Conservation (phyloP, 2,329 filamentous ascomycete species). For the Blastomyces parvus region DNA sequence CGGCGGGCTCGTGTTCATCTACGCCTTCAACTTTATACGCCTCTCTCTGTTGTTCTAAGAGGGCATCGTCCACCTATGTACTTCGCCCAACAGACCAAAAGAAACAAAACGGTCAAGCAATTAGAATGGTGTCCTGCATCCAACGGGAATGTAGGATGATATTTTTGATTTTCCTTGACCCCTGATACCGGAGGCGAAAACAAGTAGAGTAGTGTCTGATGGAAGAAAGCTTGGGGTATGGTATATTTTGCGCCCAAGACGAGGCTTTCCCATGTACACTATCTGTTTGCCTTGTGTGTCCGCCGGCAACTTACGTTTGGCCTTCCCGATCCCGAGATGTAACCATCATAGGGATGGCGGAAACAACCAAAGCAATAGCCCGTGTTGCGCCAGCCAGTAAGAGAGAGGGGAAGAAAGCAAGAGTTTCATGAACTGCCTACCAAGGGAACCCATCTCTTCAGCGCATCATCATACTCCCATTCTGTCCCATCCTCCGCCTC, state of each 20-base stretch:
- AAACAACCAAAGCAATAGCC: background rate
- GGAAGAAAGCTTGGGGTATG: background rate
- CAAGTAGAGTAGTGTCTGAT: background rate
- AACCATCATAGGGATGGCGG: background rate
- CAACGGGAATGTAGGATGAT: slow-evolving; percentile 6
- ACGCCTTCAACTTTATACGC: slow-evolving; percentile 53
- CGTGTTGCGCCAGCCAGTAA: background rate
- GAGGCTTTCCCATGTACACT: background rate
- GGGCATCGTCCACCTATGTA: slow-evolving; percentile 49
- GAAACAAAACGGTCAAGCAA: slow-evolving; percentile 5
- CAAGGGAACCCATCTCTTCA: slow-evolving; percentile 66
- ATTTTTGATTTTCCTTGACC: background rate
- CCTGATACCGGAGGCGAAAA: slow-evolving; percentile 2
- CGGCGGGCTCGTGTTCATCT: slow-evolving; percentile 44
- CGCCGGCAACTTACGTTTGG: background rate
- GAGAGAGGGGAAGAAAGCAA: slow-evolving; percentile 12
- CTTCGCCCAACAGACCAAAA: slow-evolving; percentile 13
- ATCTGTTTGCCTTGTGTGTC: background rate
- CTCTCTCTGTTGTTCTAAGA: slow-evolving; percentile 51
- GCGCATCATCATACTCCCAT: slow-evolving; percentile 65
- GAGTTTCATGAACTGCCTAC: slow-evolving; percentile 32
- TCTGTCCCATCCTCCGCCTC: slow-evolving; percentile 78
- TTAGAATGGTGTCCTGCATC: slow-evolving; percentile 10
- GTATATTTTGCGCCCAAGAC: background rate
- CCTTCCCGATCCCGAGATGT: background rate